Evolutionary conservation across 495 filamentous ascomycete species (phyloP).

Genomic region (Hypomontagnella monticulosa): DNA sequence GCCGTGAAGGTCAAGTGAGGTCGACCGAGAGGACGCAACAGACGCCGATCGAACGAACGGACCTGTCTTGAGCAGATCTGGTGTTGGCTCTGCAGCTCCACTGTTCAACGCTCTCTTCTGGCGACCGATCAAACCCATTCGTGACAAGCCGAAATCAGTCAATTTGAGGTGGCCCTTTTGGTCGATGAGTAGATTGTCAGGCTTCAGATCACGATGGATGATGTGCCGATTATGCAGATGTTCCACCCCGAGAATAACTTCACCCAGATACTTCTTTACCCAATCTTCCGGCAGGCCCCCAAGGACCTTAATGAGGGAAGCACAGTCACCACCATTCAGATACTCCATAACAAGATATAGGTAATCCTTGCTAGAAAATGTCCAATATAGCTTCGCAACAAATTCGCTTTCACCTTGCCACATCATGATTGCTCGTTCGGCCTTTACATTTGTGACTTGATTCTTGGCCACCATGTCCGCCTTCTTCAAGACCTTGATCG

Average conservation of each 20-base stretch:
- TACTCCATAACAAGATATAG: constrained; percentile 99
- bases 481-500: constrained; percentile 98
- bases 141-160: constrained; percentile 95
- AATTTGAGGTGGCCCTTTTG: constrained; percentile 96
- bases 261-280: constrained; percentile 95
- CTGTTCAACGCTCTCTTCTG: constrained; percentile 92
- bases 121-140: constrained; percentile 95
- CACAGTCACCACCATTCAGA: constrained; percentile 96
- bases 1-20: constrained; percentile 90
- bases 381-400: constrained; percentile 99
- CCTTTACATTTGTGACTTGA: constrained; percentile 98
- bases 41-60: constrained; percentile 88
- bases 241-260: constrained; percentile 94
- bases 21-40: constrained; percentile 90
- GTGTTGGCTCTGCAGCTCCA: constrained; percentile 77
- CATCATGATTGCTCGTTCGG: constrained; percentile 99
- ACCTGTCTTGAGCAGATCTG: constrained; percentile 90
- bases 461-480: constrained; percentile 99
- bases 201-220: constrained; percentile 95
- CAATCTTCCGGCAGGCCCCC: constrained; percentile 94
- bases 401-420: constrained; percentile 99
- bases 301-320: constrained; percentile 92
- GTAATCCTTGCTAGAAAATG: constrained; percentile 98
- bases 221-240: constrained; percentile 94
- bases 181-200: constrained; percentile 96